Percentiles rank a stretch among this genome's conserved stretches.
phyloP scores from a whole-genome alignment of 2,329 filamentous ascomycete species.

The Sordariomycetes sp. region DNA sequence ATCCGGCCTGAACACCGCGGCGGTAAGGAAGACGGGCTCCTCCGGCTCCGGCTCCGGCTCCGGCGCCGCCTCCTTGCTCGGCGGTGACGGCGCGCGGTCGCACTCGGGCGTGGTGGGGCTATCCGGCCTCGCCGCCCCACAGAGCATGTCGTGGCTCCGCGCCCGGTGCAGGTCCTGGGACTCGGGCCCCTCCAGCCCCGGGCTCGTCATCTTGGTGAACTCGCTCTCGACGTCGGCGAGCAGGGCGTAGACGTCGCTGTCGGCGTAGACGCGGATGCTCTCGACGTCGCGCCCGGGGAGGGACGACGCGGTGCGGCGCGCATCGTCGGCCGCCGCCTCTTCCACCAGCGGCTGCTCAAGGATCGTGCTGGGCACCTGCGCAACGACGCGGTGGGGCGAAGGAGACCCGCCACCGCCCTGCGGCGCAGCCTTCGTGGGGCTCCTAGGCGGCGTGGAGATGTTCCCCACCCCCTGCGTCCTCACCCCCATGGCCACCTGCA shows the following conservation, averaged over 20 bases:
- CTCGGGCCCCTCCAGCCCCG: conserved; percentile 14
- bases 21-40: conserved; percentile 29
- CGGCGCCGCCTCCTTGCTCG: conserved; percentile 10
- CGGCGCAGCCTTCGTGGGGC: conserved; percentile 35
- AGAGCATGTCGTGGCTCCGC: conserved; percentile 37
- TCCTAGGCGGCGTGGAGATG: conserved; percentile 44
- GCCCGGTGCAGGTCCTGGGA: conserved; percentile 30
- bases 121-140: conserved; percentile 16
- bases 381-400: conserved; percentile 36
- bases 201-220: conserved; percentile 20
- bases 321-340: conserved; percentile 21
- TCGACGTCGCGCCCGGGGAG: conserved; percentile 32
- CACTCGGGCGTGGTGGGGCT: conserved; percentile 9
- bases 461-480: conserved; percentile 23
- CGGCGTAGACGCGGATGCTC: conserved; percentile 56
- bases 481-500: conserved; percentile 27
- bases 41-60: conserved; percentile 14
- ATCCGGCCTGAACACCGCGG: conserved; percentile 32
- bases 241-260: conserved; percentile 52
- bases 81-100: conserved; percentile 20
- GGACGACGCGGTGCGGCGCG: conserved; percentile 12
- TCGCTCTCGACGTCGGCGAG: conserved; percentile 50
- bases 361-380: conserved; percentile 42
- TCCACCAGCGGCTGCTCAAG: conserved; percentile 35
- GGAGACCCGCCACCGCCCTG: conserved; percentile 15